Evolutionary conservation across 768 basidiomycete genomes (phyloP), one percentile per base, ranked within the genome.

Genomic region (Steccherinum ochraceum): DNA sequence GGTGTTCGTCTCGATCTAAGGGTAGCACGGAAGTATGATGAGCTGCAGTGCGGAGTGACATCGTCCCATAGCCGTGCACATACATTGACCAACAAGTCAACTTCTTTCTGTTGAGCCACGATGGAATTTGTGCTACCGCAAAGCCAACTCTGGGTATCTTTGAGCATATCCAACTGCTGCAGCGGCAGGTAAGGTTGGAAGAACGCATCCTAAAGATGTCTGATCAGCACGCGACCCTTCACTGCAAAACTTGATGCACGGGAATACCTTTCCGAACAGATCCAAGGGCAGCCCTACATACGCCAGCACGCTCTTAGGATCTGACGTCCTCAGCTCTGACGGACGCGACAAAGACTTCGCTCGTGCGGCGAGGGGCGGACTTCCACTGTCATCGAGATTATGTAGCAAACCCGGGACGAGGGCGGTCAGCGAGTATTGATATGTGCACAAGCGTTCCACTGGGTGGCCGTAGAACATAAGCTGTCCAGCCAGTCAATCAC

Each of bases 151-250:
- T 77, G 72, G 5, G 88, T 86, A 24, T 84, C 81, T 60, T 78
- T 83, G 24, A 96, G 68, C 68, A 92, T 81, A 54, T 97, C 94
- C 4, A 96, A 72, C 68, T 99, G 94, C 66, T 99, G 96, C 2
- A 99, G 67, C 0, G 96, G 95, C 12, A 98, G 72, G 64, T 98
- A 99, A 1, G 96, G 96, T 65, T 99, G 96, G 71, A 99, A 99
- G 71, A 98, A 94, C 3, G 93, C 79, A 58, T 93, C 89, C n/a
- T n/a, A n/a, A n/a, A n/a, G n/a, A 85, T 92, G 57, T 25, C 24
- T 23, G 16, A 5, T 27, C 35, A 19, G 13, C 11, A 23, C 24
- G n/a, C 19, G 11, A 23, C n/a, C n/a, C n/a, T n/a, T n/a, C n/a
- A n/a, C n/a, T n/a, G n/a, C n/a, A n/a, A n/a, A n/a, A n/a, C 13